Conservation (phyloP, 2,329 filamentous ascomycete species). For the Hypoxylon sp. region DNA sequence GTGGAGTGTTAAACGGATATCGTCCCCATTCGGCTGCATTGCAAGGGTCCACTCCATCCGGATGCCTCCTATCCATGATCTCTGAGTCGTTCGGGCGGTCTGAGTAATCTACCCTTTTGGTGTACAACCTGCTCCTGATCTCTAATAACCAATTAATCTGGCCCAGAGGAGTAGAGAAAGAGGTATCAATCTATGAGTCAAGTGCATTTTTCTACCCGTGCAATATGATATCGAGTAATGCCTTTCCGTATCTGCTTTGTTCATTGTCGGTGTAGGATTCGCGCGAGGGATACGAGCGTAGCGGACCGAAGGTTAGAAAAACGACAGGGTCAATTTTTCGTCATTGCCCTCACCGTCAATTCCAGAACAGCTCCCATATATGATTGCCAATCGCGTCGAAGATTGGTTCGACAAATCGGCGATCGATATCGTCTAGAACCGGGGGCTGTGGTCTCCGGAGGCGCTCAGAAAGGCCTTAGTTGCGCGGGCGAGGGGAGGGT, state of each 20-base stretch:
- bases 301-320: slow-evolving; percentile 4
- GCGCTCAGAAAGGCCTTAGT: too few relatives aligned
- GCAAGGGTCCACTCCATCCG: background rate
- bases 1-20: background rate
- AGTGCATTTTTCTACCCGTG: background rate
- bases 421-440: background rate
- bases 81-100: background rate
- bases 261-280: background rate
- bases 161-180: background rate
- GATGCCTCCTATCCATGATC: background rate
- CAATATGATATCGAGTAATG: background rate
- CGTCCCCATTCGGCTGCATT: background rate
- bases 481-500: too few relatives aligned
- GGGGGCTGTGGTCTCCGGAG: background rate
- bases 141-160: background rate
- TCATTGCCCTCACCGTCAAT: slow-evolving; percentile 14
- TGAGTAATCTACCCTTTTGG: background rate
- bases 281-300: slow-evolving; percentile 7
- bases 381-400: slow-evolving; percentile 3
- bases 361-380: slow-evolving; percentile 1
- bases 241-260: background rate
- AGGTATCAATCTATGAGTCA: background rate
- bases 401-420: background rate
- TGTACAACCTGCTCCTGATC: too few relatives aligned
- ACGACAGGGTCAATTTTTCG: background rate